phyloP scores from a whole-genome alignment of 2,329 filamentous ascomycete species.

The Colletotrichum tanaceti region DNA sequence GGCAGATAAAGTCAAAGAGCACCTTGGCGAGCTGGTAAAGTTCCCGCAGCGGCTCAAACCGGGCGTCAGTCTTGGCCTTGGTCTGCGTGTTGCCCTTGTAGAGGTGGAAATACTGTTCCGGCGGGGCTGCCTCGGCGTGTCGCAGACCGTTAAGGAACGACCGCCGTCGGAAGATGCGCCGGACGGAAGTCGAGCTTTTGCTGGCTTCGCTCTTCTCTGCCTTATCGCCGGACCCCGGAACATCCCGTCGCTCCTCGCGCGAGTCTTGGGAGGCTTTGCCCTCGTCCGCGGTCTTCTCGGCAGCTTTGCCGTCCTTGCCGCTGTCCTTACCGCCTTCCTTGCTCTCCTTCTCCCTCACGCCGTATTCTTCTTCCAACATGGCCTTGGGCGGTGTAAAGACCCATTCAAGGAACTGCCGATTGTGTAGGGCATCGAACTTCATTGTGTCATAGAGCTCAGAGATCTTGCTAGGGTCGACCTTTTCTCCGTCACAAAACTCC shows the following conservation, averaged over 20 bases:
- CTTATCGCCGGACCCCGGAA: constrained; percentile 53
- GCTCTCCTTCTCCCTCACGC: constrained; percentile 50
- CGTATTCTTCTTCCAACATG: constrained; percentile 79
- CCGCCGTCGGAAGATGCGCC: constrained; percentile 68
- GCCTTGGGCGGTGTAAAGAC: constrained; percentile 88
- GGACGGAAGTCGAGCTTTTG: constrained; percentile 50
- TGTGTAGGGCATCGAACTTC: constrained; percentile 99
- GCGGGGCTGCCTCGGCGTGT: constrained; percentile 66
- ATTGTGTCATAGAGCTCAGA: constrained; percentile 99
- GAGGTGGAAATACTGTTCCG: constrained; percentile 87
- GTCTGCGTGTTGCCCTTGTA: constrained; percentile 81
- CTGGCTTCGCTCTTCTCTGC: constrained; percentile 53
- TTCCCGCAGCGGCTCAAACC: constrained; percentile 89
- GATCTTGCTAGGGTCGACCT: constrained; percentile 98
- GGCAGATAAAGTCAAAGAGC: constrained; percentile 97
- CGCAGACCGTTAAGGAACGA: constrained; percentile 68
- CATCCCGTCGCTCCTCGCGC: constrained; percentile 48
- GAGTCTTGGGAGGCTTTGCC: constrained; percentile 52
- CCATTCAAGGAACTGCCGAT: constrained; percentile 96
- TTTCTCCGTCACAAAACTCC: constrained; percentile 96
- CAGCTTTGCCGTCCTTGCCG: constrained; percentile 50
- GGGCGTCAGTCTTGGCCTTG: constrained; percentile 83
- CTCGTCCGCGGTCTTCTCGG: constrained; percentile 56
- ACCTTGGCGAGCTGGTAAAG: constrained; percentile 95
- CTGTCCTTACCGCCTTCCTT: constrained; percentile 43